Evolutionary conservation across 2,329 filamentous ascomycete species (phyloP).

Genomic region (Fusarium brevicatenulatum): DNA sequence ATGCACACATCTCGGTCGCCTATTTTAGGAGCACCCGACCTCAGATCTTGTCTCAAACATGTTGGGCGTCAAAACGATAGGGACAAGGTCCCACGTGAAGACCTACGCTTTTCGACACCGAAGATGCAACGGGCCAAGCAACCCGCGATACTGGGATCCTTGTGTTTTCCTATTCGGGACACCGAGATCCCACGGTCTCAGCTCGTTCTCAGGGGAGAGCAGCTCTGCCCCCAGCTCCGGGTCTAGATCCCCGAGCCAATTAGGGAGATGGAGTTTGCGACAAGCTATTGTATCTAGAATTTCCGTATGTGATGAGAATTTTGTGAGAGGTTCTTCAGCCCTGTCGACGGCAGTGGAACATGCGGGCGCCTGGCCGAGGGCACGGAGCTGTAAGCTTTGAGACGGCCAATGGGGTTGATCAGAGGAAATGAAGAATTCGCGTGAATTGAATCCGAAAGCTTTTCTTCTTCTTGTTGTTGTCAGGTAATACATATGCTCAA

Average conservation of each 20-base stretch:
- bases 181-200: conserved; percentile 35
- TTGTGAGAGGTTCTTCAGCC: conserved; percentile 30
- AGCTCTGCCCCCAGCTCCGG: conserved; percentile 22
- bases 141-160: conserved; percentile 23
- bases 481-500: neutral
- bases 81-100: conserved; percentile 38
- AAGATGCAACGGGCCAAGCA: conserved; percentile 22
- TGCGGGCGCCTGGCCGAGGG: neutral
- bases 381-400: neutral
- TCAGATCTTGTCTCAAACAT: conserved; percentile 20
- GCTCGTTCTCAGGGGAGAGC: conserved; percentile 28
- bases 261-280: neutral
- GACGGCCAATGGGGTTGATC: neutral
- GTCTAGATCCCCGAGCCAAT: conserved; percentile 36
- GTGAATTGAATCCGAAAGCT: neutral
- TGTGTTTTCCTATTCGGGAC: conserved; percentile 33
- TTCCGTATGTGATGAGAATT: neutral
- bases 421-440: neutral
- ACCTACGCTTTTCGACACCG: conserved; percentile 43
- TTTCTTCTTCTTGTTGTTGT: neutral
- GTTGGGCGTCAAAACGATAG: conserved; percentile 1
- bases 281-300: conserved; percentile 14
- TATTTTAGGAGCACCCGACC: conserved; percentile 12
- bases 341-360: conserved; percentile 5
- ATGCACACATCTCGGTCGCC: conserved; percentile 23